Base-by-base conservation (phyloP, 768 basidiomycete species). In the Atractiella rhizophila region DNA sequence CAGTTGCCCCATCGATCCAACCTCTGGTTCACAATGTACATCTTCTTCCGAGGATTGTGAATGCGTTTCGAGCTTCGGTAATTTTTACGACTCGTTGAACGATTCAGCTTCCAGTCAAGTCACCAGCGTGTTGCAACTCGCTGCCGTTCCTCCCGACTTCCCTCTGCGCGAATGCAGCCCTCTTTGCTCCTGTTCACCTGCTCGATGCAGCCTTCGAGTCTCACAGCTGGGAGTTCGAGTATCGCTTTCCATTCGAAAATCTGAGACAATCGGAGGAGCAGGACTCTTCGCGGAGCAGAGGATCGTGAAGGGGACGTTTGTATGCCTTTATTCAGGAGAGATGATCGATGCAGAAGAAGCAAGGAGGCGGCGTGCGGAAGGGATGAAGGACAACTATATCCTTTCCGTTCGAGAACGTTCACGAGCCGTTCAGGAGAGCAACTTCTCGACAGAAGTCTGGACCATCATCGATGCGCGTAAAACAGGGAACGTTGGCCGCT, bases 301-400 rank as follows among this genome's bases (percentile, higher is more conserved):
- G 9, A 36, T 58, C 6, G 26, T 35, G 8, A 27, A 25, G 36
- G 59, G 59, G 2, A 35, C 37, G 0, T 60, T 60, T 44, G 43
- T 60, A 18, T 48, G 51, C 26, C 52, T 58, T 5, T 60, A 60
- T 38, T 55, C 56, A 7, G 59, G 59, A 15, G 54, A 60, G 43
- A 52, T 57, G 34, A 46, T 60, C 37, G 40, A 51, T 4, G 48
- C 48, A 0, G 12, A 28, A 5, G 42, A 58, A 48, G 55, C 56
- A 6, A 48, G 42, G 15, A 13, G 4, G 2, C 48, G 56, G 43
- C 56, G 50, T 50, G 13, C 10, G 5, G 16, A 28, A 29, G 34
- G 12, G 20, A 49, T 50, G 2, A 28, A 46, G 37, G 55, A 51
- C 28, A 58, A 59, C 46, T 59, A 60, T 37, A 56, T 54, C 16